phyloP scores from a whole-genome alignment of 495 filamentous ascomycete genomes.

The Penicillium salamii region DNA sequence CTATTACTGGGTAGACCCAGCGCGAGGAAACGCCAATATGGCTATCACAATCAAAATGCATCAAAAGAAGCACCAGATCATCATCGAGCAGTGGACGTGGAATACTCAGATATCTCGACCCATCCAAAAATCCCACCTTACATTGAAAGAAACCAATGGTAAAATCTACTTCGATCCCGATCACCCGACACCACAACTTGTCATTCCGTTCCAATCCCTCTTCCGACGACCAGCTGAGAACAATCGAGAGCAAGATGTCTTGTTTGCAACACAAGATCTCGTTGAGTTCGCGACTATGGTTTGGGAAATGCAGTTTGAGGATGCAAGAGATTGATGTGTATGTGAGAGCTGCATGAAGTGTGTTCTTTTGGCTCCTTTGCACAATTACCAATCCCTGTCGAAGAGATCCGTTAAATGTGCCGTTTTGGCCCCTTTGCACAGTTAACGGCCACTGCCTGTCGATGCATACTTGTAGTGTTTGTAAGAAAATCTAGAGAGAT shows the following conservation, averaged over 20 bases:
- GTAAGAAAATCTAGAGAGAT: too few relatives aligned
- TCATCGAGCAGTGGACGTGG: conserved; percentile 3
- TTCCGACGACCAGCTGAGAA: conserved; percentile 1
- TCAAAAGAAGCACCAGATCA: not conserved
- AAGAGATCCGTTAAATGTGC: too few relatives aligned
- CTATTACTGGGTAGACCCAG: conserved; percentile 7
- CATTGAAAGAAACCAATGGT: not conserved
- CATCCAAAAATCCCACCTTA: not conserved
- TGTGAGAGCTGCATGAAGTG: too few relatives aligned
- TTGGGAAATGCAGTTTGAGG: conserved; percentile 2
- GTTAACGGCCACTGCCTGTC: too few relatives aligned
- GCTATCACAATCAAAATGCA: not conserved
- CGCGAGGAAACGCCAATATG: conserved; percentile 2
- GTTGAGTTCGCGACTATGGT: conserved; percentile 2
- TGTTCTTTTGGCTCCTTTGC: too few relatives aligned
- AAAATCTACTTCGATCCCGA: conserved; percentile 1
- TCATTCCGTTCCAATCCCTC: not conserved
- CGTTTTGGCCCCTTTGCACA: too few relatives aligned
- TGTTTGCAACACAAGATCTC: conserved; percentile 2
- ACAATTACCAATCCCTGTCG: too few relatives aligned
- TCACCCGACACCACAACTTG: not conserved
- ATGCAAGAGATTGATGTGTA: too few relatives aligned
- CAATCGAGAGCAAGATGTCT: not conserved
- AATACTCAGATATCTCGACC: not conserved
- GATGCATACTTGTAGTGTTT: too few relatives aligned